Evolutionary conservation across 306 rosid genomes (phyloP), one percentile per base, ranked within the genome.

Genomic region (Alnus glutinosa): DNA sequence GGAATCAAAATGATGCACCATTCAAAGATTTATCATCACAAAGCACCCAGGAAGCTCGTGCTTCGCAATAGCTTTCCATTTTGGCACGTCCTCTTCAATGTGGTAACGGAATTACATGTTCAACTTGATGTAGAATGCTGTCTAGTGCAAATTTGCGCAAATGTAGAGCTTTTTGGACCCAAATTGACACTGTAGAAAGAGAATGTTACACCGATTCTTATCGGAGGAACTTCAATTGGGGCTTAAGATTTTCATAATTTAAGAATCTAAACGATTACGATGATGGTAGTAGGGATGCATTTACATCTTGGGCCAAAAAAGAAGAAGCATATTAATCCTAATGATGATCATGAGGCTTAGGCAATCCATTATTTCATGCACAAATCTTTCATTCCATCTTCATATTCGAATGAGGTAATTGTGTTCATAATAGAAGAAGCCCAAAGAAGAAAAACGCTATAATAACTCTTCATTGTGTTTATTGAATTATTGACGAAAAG

Each of bases 1-100:
- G 83, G 85, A 90, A 89, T 77, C 80, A 77, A 28, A 82, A 30
- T 66, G 76, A 47, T 11, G 77, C 57, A 67, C 51, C 34, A 49
- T 32, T 83, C 30, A 83, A 74, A 55, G 83, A 51, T 74, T 47
- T 36, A 69, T 81, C 85, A 69, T 81, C 85, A 79, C 87, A 87
- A 75, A 73, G 78, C 68, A 67, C 68, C 75, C 66, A 82, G 58
- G 82, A 88, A 63, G 74, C 59, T 66, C 82, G 78, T 77, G 68
- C 83, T 57, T 79, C 88, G 14, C 75, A 70, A 32, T 88, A 86
- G 87, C 48, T 23, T 5, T 51, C 4, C 19, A 12, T 10, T 64
- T 7, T 71, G 76, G 7, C 9, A 28, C 23, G 3, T 48, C 30
- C 73, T 37, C 57, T 70, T 63, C 16, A 39, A 61, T 47, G 39